A percentile compares a stretch with the other conserved stretches of the same genome.
These are phyloP conservation scores for Cucurbita moschata DNA, from an alignment of 306 rosid species.

Conservation along the genomic window DNA sequence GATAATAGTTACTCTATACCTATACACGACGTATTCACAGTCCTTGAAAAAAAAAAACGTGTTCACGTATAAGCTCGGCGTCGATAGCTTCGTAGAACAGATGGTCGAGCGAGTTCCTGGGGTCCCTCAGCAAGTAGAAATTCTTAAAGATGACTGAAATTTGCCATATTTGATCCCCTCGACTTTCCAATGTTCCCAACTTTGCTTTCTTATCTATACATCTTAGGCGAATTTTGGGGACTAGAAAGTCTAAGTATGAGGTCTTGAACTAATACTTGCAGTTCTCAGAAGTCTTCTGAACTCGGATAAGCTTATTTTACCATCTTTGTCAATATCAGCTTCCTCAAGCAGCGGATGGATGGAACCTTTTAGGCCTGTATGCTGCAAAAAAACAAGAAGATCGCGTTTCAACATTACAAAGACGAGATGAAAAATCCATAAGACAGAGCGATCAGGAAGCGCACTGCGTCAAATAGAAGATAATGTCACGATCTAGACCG, in stretches of 20 bases:
- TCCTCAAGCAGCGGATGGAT: constrained; percentile 84
- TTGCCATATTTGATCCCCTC: not conserved
- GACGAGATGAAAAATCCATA: not conserved
- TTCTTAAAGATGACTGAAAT: not conserved
- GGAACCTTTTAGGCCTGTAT: constrained; percentile 76
- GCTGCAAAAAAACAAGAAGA: constrained; percentile 29
- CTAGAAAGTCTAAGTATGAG: constrained; percentile 17
- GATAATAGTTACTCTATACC: not conserved
- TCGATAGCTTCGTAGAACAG: not conserved
- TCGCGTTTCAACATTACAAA: constrained; percentile 1
- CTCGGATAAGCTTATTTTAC: constrained; percentile 80
- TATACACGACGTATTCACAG: not conserved
- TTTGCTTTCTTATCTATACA: constrained; percentile 4
- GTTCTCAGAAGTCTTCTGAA: constrained; percentile 85
- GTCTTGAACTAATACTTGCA: constrained; percentile 70
- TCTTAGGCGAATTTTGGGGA: constrained; percentile 20
- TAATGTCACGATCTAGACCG: not conserved
- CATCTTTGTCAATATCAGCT: constrained; percentile 92
- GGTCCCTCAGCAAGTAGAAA: not conserved
- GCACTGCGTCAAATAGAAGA: not conserved
- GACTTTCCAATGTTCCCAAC: not conserved
- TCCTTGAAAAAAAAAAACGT: not conserved
- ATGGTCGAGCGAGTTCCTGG: not conserved
- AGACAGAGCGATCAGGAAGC: not conserved
- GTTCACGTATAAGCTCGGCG: not conserved